Conservation (phyloP, 768 basidiomycete species). For the Brasilioporus rufonigricans region DNA sequence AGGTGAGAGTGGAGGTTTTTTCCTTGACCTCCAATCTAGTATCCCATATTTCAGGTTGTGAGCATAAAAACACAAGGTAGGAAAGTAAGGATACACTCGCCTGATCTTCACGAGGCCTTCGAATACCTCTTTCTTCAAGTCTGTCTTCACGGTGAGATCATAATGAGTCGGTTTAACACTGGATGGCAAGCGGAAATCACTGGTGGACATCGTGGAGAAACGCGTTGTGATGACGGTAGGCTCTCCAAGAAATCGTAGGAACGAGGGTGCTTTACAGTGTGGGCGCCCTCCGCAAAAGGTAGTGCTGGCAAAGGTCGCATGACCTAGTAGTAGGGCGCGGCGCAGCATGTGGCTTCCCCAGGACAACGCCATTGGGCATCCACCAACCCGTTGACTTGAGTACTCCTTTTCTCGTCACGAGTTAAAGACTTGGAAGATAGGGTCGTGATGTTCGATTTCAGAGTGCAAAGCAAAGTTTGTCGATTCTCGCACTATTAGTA, state of each 20-base stretch:
- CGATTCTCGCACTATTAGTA: background rate
- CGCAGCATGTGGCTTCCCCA: background rate
- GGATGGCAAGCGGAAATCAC: slow-evolving; percentile 54
- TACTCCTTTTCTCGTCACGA: background rate
- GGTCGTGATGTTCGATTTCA: background rate
- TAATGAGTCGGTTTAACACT: slow-evolving; percentile 74
- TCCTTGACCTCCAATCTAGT: slow-evolving; percentile 60
- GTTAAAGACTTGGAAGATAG: background rate
- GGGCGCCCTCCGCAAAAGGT: background rate
- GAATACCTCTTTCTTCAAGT: slow-evolving; percentile 75
- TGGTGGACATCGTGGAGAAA: slow-evolving; percentile 14
- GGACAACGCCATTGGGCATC: slow-evolving; percentile 14
- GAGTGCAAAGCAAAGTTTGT: no score
- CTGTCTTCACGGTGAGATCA: slow-evolving; percentile 75
- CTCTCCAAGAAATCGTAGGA: background rate
- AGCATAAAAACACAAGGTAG: background rate
- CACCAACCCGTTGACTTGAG: background rate
- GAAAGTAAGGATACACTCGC: slow-evolving; percentile 36
- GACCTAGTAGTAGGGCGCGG: background rate
- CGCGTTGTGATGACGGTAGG: slow-evolving; percentile 1
- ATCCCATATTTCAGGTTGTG: background rate
- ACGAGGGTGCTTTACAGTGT: background rate
- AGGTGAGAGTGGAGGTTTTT: slow-evolving; percentile 57
- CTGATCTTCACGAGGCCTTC: slow-evolving; percentile 72
- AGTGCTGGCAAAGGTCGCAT: background rate